Evolutionary conservation across 805 yeast genomes (phyloP).

Genomic region (Wickerhamomyces canadensis): DNA sequence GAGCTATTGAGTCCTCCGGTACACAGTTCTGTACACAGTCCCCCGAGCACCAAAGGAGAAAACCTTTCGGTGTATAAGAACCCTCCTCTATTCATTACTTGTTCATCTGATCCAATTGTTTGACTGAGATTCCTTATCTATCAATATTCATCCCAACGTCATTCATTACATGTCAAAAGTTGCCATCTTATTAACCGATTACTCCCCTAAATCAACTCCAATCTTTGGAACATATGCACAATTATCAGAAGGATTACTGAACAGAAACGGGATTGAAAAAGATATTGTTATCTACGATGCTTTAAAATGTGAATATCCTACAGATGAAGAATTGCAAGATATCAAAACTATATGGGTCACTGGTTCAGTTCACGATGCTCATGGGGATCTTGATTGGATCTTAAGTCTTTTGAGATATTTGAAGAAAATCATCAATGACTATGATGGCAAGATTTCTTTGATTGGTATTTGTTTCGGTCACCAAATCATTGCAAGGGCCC

Average conservation of each 20-base stretch:
- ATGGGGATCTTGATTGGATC: constrained; percentile 38
- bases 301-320: constrained; percentile 19
- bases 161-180: too few relatives aligned
- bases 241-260: constrained; percentile 32
- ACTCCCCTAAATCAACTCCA: constrained; percentile 8
- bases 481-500: constrained; percentile 63
- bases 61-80: too few relatives aligned
- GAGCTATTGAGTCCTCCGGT: too few relatives aligned
- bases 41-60: too few relatives aligned
- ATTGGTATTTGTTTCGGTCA: constrained; percentile 87
- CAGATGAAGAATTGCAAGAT: constrained; percentile 23
- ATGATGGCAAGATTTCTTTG: constrained; percentile 32
- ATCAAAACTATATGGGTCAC: constrained; percentile 43
- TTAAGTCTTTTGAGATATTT: constrained; percentile 30
- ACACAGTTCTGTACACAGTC: too few relatives aligned
- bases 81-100: too few relatives aligned
- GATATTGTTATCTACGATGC: constrained; percentile 34
- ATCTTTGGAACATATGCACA: constrained; percentile 52
- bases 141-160: too few relatives aligned
- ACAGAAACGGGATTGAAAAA: constrained; percentile 16
- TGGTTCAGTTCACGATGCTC: constrained; percentile 47
- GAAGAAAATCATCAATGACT: constrained; percentile 12
- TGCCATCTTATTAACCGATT: too few relatives aligned
- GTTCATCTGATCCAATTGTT: too few relatives aligned
- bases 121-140: too few relatives aligned